These are phyloP conservation scores for Westerdykella aurantiaca DNA, from an alignment of 2,329 filamentous ascomycete species.

Conservation along the genomic window DNA sequence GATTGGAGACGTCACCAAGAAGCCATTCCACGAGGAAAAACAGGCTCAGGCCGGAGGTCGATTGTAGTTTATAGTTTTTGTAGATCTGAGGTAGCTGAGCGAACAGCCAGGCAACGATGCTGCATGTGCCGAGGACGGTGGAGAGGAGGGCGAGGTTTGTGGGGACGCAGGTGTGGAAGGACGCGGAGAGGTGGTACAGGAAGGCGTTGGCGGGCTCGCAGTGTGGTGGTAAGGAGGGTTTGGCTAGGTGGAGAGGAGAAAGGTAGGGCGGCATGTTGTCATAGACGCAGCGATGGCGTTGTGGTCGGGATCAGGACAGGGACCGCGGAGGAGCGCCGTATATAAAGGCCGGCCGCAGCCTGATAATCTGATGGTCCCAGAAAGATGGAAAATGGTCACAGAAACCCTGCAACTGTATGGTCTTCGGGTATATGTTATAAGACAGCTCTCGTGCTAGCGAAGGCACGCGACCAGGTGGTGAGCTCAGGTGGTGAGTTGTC, in stretches of 20 bases:
- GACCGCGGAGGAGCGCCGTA: background rate
- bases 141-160: slow-evolving; percentile 59
- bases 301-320: background rate
- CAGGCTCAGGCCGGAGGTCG: slow-evolving; percentile 59
- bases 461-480: no score
- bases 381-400: no score
- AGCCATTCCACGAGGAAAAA: slow-evolving; percentile 64
- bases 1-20: slow-evolving; percentile 57
- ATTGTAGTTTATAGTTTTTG: slow-evolving; percentile 60
- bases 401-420: no score
- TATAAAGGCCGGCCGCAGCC: background rate
- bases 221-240: slow-evolving; percentile 48
- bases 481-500: no score
- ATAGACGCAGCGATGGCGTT: slow-evolving; percentile 13
- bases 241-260: slow-evolving; percentile 26
- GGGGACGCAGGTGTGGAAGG: slow-evolving; percentile 58
- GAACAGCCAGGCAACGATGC: slow-evolving; percentile 63
- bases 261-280: slow-evolving; percentile 34
- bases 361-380: background rate
- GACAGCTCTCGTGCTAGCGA: no score
- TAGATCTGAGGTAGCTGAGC: slow-evolving; percentile 64
- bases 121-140: slow-evolving; percentile 54
- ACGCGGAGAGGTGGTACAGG: slow-evolving; percentile 52
- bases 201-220: slow-evolving; percentile 57
- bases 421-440: no score